These are phyloP conservation scores for Parmales sp. DNA, from an alignment of 108 stramenopile genomes.

Conservation along the genomic window DNA sequence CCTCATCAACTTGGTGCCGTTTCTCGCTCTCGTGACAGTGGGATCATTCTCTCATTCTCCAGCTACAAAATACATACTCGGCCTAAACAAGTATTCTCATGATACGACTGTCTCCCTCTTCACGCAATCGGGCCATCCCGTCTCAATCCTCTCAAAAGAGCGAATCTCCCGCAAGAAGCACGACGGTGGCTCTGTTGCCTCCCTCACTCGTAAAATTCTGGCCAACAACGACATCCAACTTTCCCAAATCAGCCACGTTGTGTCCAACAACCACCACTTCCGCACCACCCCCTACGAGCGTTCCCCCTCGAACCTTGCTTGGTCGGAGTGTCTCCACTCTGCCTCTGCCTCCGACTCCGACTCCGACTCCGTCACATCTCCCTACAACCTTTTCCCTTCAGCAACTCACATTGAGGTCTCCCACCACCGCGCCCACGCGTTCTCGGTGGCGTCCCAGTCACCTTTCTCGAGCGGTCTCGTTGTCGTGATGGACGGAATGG, in stretches of 20 bases:
- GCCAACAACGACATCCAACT: constrained; percentile 57
- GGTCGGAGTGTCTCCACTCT: no score
- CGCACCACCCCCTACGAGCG: no score
- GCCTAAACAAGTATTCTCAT: constrained; percentile 86
- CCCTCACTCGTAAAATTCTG: constrained; percentile 64
- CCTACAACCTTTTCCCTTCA: background rate
- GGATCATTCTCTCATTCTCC: no score
- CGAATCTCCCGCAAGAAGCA: constrained; percentile 72
- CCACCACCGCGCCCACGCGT: constrained; percentile 93
- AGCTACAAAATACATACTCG: constrained; percentile 62
- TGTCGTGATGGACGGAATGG: constrained; percentile 93
- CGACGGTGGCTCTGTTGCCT: constrained; percentile 73
- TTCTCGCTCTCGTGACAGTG: no score
- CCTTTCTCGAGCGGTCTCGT: constrained; percentile 71
- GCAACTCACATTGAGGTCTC: constrained; percentile 53
- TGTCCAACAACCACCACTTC: constrained; percentile 92
- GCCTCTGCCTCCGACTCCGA: no score
- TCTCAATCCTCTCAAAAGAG: constrained; percentile 83
- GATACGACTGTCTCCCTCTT: constrained; percentile 79
- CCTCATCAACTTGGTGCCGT: no score
- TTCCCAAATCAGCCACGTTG: constrained; percentile 62
- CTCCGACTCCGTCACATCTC: background rate
- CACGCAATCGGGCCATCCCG: no score
- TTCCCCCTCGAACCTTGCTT: no score
- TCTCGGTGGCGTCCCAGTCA: constrained; percentile 65